phyloP scores from a whole-genome alignment of 1,284 basidiomycete genomes.

The Lignosus rhinocerotis region DNA sequence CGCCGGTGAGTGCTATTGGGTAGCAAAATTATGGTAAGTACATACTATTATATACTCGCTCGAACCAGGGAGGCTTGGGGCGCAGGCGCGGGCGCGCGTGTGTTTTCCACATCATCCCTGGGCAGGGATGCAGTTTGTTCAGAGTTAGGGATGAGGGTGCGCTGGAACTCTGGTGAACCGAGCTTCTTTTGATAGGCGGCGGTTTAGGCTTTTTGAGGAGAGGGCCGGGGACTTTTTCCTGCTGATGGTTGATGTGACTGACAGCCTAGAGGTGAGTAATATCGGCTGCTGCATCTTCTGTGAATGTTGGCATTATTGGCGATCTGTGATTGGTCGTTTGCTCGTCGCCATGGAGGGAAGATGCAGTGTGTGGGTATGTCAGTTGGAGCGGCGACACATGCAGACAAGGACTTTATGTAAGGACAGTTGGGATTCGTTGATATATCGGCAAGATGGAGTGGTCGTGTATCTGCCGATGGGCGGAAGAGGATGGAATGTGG shows the following conservation, averaged over 20 bases:
- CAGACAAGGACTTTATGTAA: background rate
- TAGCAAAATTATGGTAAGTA: too few relatives aligned
- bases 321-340: background rate
- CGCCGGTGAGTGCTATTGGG: too few relatives aligned
- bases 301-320: background rate
- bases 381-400: background rate
- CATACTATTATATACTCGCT: too few relatives aligned
- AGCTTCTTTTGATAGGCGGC: background rate
- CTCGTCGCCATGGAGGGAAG: background rate
- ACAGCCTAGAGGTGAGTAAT: background rate
- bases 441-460: background rate
- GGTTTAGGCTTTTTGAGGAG: conserved; percentile 1
- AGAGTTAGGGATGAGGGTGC: too few relatives aligned
- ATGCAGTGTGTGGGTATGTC: background rate
- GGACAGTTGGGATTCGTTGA: background rate
- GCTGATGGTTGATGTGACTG: background rate
- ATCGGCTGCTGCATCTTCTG: conserved; percentile 3
- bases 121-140: too few relatives aligned
- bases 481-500: too few relatives aligned
- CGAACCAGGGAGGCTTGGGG: too few relatives aligned
- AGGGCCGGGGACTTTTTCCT: too few relatives aligned
- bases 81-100: too few relatives aligned
- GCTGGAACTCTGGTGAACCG: background rate
- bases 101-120: too few relatives aligned
- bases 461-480: background rate